Conservation (phyloP, 192 early-diverging fungal species). For the Entomortierella parvispora region DNA sequence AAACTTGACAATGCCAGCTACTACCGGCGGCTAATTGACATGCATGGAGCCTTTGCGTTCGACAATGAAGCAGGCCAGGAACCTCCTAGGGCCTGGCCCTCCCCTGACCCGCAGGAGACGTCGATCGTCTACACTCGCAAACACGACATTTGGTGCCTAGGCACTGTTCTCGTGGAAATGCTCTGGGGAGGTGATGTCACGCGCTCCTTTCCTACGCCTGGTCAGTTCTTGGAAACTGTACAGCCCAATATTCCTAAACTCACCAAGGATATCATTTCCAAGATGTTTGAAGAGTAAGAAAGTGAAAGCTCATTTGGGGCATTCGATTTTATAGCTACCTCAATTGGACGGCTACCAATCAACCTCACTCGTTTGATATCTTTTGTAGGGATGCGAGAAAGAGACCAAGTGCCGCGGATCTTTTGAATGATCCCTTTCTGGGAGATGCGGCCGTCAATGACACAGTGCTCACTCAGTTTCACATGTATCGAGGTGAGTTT, state of each 20-base stretch:
- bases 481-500: slow-evolving; percentile 54
- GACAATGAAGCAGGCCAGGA: slow-evolving; percentile 26
- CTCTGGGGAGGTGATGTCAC: slow-evolving; percentile 70
- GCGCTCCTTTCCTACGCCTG: slow-evolving; percentile 60
- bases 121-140: slow-evolving; percentile 72
- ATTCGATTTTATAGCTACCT: neutral
- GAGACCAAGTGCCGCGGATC: slow-evolving; percentile 78
- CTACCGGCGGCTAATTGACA: slow-evolving; percentile 64
- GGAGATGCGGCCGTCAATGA: slow-evolving; percentile 48
- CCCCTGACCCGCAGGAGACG: slow-evolving; percentile 71
- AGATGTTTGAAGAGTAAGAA: slow-evolving; percentile 64
- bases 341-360: neutral
- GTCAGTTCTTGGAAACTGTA: slow-evolving; percentile 58
- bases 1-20: slow-evolving; percentile 75
- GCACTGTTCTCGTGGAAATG: slow-evolving; percentile 77
- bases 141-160: slow-evolving; percentile 82
- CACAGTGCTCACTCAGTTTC: slow-evolving; percentile 51
- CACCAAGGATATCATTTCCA: slow-evolving; percentile 60
- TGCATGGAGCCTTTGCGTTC: slow-evolving; percentile 44
- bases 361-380: neutral
- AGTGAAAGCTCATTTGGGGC: neutral
- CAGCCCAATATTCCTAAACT: slow-evolving; percentile 58
- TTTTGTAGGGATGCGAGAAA: slow-evolving; percentile 68
- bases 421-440: slow-evolving; percentile 79
- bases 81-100: slow-evolving; percentile 42